Evolutionary conservation across 768 basidiomycete species (phyloP), one percentile per base, ranked within the genome.

Genomic region (Russula earlei): DNA sequence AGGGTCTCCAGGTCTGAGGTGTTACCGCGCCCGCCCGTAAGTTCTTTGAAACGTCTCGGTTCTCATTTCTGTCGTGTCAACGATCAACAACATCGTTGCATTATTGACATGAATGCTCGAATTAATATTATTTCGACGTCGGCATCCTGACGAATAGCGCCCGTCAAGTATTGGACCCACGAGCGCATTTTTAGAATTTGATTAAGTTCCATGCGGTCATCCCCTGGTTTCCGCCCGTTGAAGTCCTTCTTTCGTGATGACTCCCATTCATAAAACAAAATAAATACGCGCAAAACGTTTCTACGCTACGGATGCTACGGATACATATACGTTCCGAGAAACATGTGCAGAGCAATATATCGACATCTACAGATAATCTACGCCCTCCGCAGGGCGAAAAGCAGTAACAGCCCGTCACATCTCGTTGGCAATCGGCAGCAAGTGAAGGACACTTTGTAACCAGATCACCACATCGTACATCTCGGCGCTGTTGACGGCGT

Each of bases 401-500:
- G 20, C 15, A 43, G n/a, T 17, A 4, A n/a, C 10, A 27, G 22
- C 14, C 8, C 5, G 12, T 55, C 41, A 29, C 17, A 22, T 14
- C 27, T 12, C 29, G 20, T 20, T 8, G 27, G 44, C 12, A 10
- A 46, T 22, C 12, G 50, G 46, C 29, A 14, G 41, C 27, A 54
- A 56, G 38, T 33, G 49, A 49, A 58, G 56, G 24, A 59, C 44
- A 5, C 38, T 27, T 24, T 34, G 58, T 38, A 40, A 70, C 72
- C 72, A 74, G n/a, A 27, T 49, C 9, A 54, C 61, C 5, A 74
- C 56, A 50, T 72, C 72, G 6, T 67, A 49, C 24, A 74, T 64
- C 48, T 72, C 73, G 19, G 64, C 55, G 44, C 68, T 66, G 49
- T 68, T 68, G 44, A 74, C 68, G 0, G 67, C 62, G 54, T 75